Evolutionary conservation across 2,329 filamentous ascomycete genomes (phyloP).

Genomic region (Trichoderma brevicompactum): DNA sequence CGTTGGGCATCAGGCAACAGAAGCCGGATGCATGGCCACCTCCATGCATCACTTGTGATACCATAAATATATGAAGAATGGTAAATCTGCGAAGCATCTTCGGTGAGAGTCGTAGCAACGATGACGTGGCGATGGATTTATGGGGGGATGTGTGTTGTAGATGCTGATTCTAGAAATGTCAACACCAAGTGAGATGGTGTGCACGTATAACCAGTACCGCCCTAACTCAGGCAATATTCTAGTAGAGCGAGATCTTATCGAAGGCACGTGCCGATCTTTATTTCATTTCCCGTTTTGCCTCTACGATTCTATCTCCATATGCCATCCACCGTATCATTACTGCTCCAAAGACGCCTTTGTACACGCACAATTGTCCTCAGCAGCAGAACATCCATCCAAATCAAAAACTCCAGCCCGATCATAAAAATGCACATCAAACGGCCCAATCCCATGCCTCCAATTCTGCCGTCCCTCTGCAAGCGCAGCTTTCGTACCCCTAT

Average conservation of each 20-base stretch:
- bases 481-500: not conserved
- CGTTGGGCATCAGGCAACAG: not conserved
- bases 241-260: too few species aligned
- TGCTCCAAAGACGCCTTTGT: not conserved
- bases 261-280: not conserved
- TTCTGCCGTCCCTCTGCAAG: not conserved
- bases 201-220: not conserved
- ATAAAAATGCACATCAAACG: conserved; percentile 1
- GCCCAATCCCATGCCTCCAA: not conserved
- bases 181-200: too few species aligned
- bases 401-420: conserved; percentile 1
- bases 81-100: not conserved
- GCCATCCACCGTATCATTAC: not conserved
- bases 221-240: too few species aligned
- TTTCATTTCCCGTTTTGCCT: not conserved
- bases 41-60: not conserved
- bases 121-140: too few species aligned
- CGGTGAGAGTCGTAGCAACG: not conserved
- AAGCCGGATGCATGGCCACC: not conserved
- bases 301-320: not conserved
- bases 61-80: not conserved
- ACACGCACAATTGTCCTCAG: not conserved
- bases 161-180: too few species aligned
- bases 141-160: too few species aligned
- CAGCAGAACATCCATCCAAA: not conserved